These are phyloP conservation scores for Quambalaria eucalypti DNA, from an alignment of 1,284 basidiomycete genomes.

Conservation along the genomic window DNA sequence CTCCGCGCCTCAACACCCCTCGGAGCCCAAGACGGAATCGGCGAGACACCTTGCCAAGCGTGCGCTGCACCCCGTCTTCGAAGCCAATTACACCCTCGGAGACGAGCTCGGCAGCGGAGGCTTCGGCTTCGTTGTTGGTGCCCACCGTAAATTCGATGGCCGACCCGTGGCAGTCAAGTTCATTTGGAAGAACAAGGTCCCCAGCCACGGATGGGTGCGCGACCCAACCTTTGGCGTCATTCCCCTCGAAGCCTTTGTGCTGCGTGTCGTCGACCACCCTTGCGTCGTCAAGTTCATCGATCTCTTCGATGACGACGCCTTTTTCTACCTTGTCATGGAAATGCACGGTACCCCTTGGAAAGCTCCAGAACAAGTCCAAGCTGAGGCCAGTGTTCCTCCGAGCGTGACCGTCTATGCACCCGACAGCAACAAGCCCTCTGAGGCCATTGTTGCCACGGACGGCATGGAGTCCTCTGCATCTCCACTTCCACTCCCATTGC, in stretches of 20 bases:
- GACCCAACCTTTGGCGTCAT: constrained; percentile 53
- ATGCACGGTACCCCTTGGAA: constrained; percentile 79
- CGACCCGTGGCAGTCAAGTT: constrained; percentile 88
- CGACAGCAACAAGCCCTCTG: not conserved
- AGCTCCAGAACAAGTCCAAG: constrained; percentile 12
- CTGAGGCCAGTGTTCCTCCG: not conserved
- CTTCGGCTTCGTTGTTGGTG: constrained; percentile 69
- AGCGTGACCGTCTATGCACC: not conserved
- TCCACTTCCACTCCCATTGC: not conserved
- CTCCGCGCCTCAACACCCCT: constrained; percentile 15
- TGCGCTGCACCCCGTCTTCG: constrained; percentile 64
- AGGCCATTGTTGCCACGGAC: not conserved
- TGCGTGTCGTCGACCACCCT: constrained; percentile 65
- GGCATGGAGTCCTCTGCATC: not conserved
- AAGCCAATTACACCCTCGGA: constrained; percentile 57
- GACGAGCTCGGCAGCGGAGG: constrained; percentile 77
- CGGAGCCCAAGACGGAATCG: constrained; percentile 23
- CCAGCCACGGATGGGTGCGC: constrained; percentile 67
- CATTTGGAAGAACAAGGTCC: constrained; percentile 74
- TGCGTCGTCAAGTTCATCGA: constrained; percentile 74
- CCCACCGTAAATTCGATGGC: constrained; percentile 33
- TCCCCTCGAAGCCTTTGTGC: constrained; percentile 70
- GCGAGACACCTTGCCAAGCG: constrained; percentile 30
- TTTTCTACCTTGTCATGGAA: constrained; percentile 86
- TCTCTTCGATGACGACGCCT: constrained; percentile 69